Base-by-base conservation (phyloP, 257 asterid genomes). In the Nicotiana undulata region DNA sequence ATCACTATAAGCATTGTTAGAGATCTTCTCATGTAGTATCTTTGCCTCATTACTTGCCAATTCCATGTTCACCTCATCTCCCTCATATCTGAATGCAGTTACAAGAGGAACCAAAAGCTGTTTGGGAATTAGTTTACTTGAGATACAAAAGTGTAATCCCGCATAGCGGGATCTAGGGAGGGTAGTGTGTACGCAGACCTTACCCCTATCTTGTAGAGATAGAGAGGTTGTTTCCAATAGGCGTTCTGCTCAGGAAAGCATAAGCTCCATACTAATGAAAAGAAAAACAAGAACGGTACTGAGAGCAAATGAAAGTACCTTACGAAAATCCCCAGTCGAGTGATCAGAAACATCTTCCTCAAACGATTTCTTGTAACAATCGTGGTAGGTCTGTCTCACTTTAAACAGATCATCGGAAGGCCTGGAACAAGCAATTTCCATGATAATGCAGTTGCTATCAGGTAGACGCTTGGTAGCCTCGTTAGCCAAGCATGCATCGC, bases 51-150 rank as follows among this genome's bases (percentile, higher is more conserved):
- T 86, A 77, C 86, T 88, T 4, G 98, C 99, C 81, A 92, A 53
- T 26, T 61, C 55, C 91, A 90, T 82, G 89, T 89, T 86, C 76
- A 90, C 93, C 85, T 91, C 98, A 29, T 90, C 97, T 78, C 99
- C 98, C 83, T 89, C 98, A 24, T 92, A 95, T 22, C 98, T 91
- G 77, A 90, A 88, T 77, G 97, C 91, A 86, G 88, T 93, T 86
- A 93, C 92, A 20, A 95, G 94, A 68, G 99, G 94, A 79, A 95
- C 93, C 90, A 95, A 89, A 79, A 95, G 93, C 99, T 93, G 91
- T 88, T 84, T 59, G 64, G 56, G 79, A 52, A 76, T 64, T 63
- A 78, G 64, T 51, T 76, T 26, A 61, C 34, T 5, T 6, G 4
- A 12, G 26, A 61, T 11, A n/a, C n/a, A n/a, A n/a, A n/a, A n/a